A percentile compares a stretch with the other conserved stretches of the same genome.
These are phyloP conservation scores for Diutina scorzettiae DNA, from an alignment of 1,139 yeast species.

Conservation along the genomic window DNA sequence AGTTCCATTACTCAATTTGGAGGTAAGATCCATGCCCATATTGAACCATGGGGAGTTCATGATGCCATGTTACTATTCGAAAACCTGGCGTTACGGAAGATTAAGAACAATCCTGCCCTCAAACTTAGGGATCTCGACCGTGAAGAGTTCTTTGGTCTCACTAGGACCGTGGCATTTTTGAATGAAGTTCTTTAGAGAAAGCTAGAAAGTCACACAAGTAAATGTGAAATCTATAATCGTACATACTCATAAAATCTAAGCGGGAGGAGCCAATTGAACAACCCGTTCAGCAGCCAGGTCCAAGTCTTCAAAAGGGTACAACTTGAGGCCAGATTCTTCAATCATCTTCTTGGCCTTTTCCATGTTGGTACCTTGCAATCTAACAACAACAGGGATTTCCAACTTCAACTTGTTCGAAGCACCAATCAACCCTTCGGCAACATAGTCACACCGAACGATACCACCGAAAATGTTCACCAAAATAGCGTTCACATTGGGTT, in stretches of 20 bases:
- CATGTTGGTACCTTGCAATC: slow-evolving; percentile 97
- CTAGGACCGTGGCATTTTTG: slow-evolving; percentile 9
- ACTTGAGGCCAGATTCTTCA: slow-evolving; percentile 82
- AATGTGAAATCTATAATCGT: slow-evolving; percentile 1
- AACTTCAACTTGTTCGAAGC: slow-evolving; percentile 31
- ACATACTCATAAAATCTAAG: neutral
- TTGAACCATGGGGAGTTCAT: slow-evolving; percentile 37
- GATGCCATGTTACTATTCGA: slow-evolving; percentile 28
- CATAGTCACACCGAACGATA: slow-evolving; percentile 97
- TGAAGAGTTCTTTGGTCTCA: slow-evolving; percentile 9
- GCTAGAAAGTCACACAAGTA: no score
- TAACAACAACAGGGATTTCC: slow-evolving; percentile 89
- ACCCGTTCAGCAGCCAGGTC: slow-evolving; percentile 97
- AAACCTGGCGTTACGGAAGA: slow-evolving; percentile 10
- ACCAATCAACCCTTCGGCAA: slow-evolving; percentile 68
- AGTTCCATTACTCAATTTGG: neutral
- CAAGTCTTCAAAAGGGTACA: slow-evolving; percentile 82
- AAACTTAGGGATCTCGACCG: slow-evolving; percentile 11
- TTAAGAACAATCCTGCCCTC: slow-evolving; percentile 7
- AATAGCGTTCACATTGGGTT: slow-evolving; percentile 84
- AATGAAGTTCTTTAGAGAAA: slow-evolving; percentile 7
- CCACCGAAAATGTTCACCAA: slow-evolving; percentile 99
- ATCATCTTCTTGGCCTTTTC: slow-evolving; percentile 82
- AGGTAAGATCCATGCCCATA: slow-evolving; percentile 13
- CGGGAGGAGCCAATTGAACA: slow-evolving; percentile 44